Base-by-base conservation (phyloP, 768 basidiomycete species). In the Boletales sp. region DNA sequence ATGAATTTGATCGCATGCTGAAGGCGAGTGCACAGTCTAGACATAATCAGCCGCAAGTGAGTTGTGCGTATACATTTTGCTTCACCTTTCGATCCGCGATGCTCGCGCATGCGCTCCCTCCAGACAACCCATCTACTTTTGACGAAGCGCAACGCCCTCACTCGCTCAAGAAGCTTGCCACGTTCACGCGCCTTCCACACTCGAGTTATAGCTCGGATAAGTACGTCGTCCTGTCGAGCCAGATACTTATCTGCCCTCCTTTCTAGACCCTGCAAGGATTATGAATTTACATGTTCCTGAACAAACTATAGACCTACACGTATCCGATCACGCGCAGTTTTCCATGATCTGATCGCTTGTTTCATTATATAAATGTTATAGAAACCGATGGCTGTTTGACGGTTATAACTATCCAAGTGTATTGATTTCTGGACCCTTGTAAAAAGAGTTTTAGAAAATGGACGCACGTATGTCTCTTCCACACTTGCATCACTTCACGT, bases 181-280 rank as follows among this genome's bases (percentile, higher is more conserved):
- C 82, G 78, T 57, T 85, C 84, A 35, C 77, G 78, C 18, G 86
- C 82, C 57, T 78, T 84, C 86, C 86, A 86, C 4, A 87, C 77
- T 41, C 81, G 73, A 57, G 75, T 66, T 41, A 84, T 70, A 28
- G 82, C 85, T 40, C 77, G 76, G 30, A 87, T 51, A 18, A 86
- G 72, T 13, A 83, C 70, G 46, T 72, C 72, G 48, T 87, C 80
- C 59, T 81, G 83, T 39, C 82, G 73, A 41, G 71, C 70, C 12
- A 80, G 48, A 58, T 83, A 77, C 49, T 80, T 86, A 50, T 71
- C 65, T 11, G 81, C 86, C 28, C 79, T 79, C 48, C 60, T 72
- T 58, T 83, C 79, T 64, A 82, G 67, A 17, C 53, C 61, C 89
- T 90, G 56, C n/a, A 59, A 47, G 34, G 18, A 38, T 31, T 38